These are phyloP conservation scores for Rhododendron ferrugineum DNA, from an alignment of 148 eudicot genomes.

Conservation along the genomic window DNA sequence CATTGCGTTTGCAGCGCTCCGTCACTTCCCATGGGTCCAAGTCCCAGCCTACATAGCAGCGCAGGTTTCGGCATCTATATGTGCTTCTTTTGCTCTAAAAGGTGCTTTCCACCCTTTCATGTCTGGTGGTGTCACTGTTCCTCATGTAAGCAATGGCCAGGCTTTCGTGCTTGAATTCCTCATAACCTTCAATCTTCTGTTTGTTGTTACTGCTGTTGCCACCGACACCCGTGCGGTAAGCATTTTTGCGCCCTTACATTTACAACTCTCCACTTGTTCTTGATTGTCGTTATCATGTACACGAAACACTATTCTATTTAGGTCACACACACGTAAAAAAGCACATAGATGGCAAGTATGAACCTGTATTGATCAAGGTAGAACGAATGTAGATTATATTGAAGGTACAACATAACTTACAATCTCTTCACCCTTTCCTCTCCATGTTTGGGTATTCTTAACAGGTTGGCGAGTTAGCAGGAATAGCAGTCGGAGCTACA, in stretches of 20 bases:
- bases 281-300: background rate
- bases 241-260: background rate
- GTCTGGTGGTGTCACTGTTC: conserved; percentile 91
- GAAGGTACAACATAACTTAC: background rate
- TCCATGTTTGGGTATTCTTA: background rate
- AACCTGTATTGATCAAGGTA: background rate
- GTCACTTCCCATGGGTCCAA: conserved; percentile 93
- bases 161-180: conserved; percentile 80
- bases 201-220: conserved; percentile 94
- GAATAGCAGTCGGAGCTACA: conserved; percentile 96
- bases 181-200: conserved; percentile 87
- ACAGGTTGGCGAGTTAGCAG: conserved; percentile 96
- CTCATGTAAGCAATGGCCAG: conserved; percentile 57
- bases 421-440: background rate
- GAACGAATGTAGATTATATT: too few relatives aligned
- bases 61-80: conserved; percentile 80
- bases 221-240: conserved; percentile 87
- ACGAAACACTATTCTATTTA: background rate
- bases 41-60: conserved; percentile 89
- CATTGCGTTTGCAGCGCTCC: conserved; percentile 81
- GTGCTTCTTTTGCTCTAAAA: conserved; percentile 81
- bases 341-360: background rate
- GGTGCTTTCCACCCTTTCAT: conserved; percentile 79
- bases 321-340: background rate
- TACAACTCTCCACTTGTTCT: background rate